Evolutionary conservation across 176 grass and related monocot genomes (phyloP).

Genomic region (Chrysopogon serrulatus): DNA sequence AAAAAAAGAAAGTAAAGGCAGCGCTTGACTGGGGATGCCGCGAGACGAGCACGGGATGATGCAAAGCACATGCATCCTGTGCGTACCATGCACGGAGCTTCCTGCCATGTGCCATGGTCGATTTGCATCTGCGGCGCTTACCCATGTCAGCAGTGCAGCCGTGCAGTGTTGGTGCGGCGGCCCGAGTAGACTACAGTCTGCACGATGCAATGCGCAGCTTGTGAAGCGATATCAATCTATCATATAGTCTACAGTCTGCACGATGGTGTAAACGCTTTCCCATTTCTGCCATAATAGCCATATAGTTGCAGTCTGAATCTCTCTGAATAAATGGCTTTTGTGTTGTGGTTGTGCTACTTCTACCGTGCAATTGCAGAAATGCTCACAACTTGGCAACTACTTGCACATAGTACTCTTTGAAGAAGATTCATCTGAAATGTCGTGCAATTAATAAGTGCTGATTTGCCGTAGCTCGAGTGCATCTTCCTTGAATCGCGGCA

Average conservation of each 20-base stretch:
- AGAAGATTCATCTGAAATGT: neutral
- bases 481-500: neutral
- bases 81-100: constrained; percentile 30
- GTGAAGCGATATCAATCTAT: neutral
- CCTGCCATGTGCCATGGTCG: neutral
- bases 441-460: neutral
- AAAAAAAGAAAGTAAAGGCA: neutral
- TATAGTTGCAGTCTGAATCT: neutral
- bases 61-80: neutral
- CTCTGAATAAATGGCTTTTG: neutral
- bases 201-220: neutral
- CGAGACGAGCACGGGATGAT: neutral
- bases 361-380: neutral
- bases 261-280: neutral
- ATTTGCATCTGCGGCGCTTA: neutral
- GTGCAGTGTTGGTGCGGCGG: neutral
- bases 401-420: neutral
- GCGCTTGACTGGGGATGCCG: neutral
- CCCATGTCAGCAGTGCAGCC: constrained; percentile 7
- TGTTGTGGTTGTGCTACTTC: neutral
- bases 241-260: neutral
- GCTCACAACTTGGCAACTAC: neutral
- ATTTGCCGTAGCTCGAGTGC: neutral
- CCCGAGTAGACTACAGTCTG: neutral
- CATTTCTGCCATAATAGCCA: neutral